A percentile compares a stretch with the other conserved stretches of the same genome.
These are phyloP conservation scores for Apophysomyces trapeziformis DNA, from an alignment of 371 early-diverging fungal genomes.

Conservation along the genomic window DNA sequence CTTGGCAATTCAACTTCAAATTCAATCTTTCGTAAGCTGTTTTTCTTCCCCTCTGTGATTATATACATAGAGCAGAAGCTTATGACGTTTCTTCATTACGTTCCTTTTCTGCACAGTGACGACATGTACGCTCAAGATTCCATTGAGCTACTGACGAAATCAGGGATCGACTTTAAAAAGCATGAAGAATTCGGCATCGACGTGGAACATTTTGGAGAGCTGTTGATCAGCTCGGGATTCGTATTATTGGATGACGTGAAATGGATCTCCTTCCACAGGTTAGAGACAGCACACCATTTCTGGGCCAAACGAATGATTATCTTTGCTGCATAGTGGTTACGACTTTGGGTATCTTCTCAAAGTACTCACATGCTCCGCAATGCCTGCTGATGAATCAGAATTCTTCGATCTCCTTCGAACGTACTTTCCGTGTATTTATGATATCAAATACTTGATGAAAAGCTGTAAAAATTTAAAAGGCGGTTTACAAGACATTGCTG, in stretches of 20 bases:
- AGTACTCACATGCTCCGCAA: constrained; percentile 87
- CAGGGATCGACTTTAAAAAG: constrained; percentile 98
- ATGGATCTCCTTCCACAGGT: constrained; percentile 99
- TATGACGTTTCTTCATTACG: not conserved
- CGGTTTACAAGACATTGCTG: constrained; percentile 99
- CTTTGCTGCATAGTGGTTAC: constrained; percentile 76
- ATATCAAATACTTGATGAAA: constrained; percentile 98
- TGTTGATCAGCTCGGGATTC: constrained; percentile 97
- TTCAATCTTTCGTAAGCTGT: constrained; percentile 82
- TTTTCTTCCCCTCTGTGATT: not conserved
- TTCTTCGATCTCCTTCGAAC: constrained; percentile 95
- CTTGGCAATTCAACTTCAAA: constrained; percentile 99
- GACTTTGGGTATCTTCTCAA: constrained; percentile 99
- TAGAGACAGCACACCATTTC: constrained; percentile 9
- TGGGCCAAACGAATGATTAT: constrained; percentile 1
- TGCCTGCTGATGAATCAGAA: constrained; percentile 93
- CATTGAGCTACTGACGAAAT: constrained; percentile 95
- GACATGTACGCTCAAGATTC: constrained; percentile 99
- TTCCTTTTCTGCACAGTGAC: constrained; percentile 52
- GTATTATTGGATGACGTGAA: constrained; percentile 92
- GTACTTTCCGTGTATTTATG: constrained; percentile 98
- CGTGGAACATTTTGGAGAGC: constrained; percentile 96
- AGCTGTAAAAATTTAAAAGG: constrained; percentile 96
- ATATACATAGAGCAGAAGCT: not conserved
- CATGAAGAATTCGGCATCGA: constrained; percentile 98